Conservation (phyloP, 257 asterid genomes). For the Scutellaria galericulata region DNA sequence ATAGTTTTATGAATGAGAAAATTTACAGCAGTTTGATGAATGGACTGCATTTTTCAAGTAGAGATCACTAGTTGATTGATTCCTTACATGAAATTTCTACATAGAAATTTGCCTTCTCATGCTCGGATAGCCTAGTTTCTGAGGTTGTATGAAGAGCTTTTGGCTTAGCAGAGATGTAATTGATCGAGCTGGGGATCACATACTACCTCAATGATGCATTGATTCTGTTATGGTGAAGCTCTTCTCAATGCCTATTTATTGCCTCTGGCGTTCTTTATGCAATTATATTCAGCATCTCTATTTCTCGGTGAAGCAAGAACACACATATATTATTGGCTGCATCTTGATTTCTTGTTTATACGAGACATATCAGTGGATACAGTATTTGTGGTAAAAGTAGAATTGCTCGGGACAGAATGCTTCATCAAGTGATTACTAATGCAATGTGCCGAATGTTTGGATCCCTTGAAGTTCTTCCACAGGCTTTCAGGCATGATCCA, state of each 20-base stretch:
- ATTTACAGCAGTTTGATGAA: slow-evolving; percentile 64
- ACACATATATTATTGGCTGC: background rate
- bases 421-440: slow-evolving; percentile 16
- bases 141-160: slow-evolving; percentile 12
- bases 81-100: background rate
- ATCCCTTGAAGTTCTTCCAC: background rate
- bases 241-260: background rate
- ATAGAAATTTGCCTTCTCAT: background rate
- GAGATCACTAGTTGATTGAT: slow-evolving; percentile 39
- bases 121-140: slow-evolving; percentile 24
- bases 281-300: background rate
- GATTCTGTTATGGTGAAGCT: slow-evolving; percentile 7
- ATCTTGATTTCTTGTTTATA: slow-evolving; percentile 20
- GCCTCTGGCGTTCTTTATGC: slow-evolving; percentile 18
- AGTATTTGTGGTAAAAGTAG: slow-evolving; percentile 8
- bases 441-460: background rate
- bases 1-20: slow-evolving; percentile 78
- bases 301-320: slow-evolving; percentile 5
- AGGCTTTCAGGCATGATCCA: slow-evolving; percentile 7
- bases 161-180: slow-evolving; percentile 10
- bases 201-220: slow-evolving; percentile 1
- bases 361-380: background rate
- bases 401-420: slow-evolving; percentile 4
- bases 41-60: slow-evolving; percentile 62
- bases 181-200: background rate